Base-by-base conservation (phyloP, 2,329 filamentous ascomycete species). In the Alternaria hordeiaustralica region DNA sequence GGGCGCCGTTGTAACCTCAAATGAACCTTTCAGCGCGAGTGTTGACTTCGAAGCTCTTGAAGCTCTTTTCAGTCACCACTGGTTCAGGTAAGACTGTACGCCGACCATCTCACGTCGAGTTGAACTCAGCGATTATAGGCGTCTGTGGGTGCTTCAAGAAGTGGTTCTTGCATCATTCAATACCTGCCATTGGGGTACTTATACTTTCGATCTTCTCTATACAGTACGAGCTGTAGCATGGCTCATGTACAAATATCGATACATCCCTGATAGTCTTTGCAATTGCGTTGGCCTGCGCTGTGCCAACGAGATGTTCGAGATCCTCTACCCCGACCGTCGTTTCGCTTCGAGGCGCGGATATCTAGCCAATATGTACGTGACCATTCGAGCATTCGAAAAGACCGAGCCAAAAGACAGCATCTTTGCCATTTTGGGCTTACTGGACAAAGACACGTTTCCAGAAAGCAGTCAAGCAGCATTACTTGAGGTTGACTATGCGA, bases 321-420 rank as follows among this genome's bases (percentile, higher is more conserved):
- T 7, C 2, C 0, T 50, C 11, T 18, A 10, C 7, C 26, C n/a
- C 26, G 12, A 15, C 7, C 2, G 0, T 45, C 11, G 43, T 8
- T 13, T 5, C 2, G 12, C 1, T 3, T 23, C 6, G 4, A 25
- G 0, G 11, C 13, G 44, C 21, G 1, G 2, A 9, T 1, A 7
- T 20, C 6, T 50, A 18, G 4, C 0, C 25, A 5, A 0, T 0
- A 15, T 50, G n/a, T 20, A 30, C 0, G 2, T 1, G 2, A 15
- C 8, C 2, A 12, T 5, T 6, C 26, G 0, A 13, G 7, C 4
- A 3, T 50, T 33, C 3, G 18, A 50, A 3, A 21, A 15, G 4
- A 10, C 26, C 0, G 26, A 50, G 2, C 26, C 11, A 15, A 21
- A n/a, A 2, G 47, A 50, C 2, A 15, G 47, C 4, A 15, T 15